Evolutionary conservation across 768 basidiomycete species (phyloP), one percentile per base, ranked within the genome.

Genomic region (Auricularia sp.): DNA sequence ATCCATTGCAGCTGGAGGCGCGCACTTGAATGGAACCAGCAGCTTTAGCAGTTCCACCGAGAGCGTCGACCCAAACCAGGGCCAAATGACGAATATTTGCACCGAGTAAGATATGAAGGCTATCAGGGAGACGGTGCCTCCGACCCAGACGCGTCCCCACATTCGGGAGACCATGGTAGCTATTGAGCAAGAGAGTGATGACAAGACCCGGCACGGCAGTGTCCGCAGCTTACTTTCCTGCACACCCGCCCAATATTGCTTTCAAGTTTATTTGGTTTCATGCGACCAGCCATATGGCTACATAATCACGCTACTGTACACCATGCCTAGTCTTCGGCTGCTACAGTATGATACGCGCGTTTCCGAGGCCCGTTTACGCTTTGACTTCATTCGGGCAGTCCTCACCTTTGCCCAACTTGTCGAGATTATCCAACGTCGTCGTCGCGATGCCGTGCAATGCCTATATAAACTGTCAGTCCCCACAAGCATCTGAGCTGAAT

Each of bases 11-110:
- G 16, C 24, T 8, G 29, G 11, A 36, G 42, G 62, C 24, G 77
- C 89, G 73, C 72, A 94, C 94, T 96, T 95, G 89, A 96, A 96
- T 8, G 96, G 96, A 2, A 85, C 68, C 24, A 97, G 80, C n/a
- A 95, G 80, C 24, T 74, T 77, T 45, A 96, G 66, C 56, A 96
- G 84, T 70, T 94, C 86, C 51, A 90, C 76, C 14, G 91, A 87
- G 67, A 91, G 67, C 62, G 76, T 86, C 44, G 82, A 75, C 47
- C 93, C 92, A 71, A 95, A 96, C 92, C 92, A 97, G 24, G 93
- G 94, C 92, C 85, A 85, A 73, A 97, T 85, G 66, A 98, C 80
- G 76, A 90, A 94, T 69, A 93, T 82, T 74, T 98, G 96, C 2
- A 89, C 85, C 5, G 90, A 88, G 74, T 92, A 92, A 2, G 91